phyloP scores from a whole-genome alignment of 169 alveolate genomes.

The Plasmodium malariae region DNA sequence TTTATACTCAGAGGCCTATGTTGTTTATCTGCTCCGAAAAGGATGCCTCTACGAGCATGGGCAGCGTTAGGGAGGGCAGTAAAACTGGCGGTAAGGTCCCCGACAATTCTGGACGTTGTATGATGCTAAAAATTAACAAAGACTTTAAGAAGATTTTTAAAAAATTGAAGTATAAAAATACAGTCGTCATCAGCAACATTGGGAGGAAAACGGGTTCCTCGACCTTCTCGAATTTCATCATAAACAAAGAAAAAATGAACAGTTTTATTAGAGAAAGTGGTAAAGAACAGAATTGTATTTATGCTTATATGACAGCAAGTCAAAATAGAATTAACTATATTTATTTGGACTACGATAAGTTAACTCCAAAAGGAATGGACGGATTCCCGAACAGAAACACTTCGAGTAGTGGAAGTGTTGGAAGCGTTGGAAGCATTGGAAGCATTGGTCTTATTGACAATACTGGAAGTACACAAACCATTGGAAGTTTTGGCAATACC shows the following conservation, averaged over 20 bases:
- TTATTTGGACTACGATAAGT: slow-evolving; percentile 38
- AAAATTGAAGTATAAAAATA: slow-evolving; percentile 23
- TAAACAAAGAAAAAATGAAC: background rate
- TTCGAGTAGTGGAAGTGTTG: background rate
- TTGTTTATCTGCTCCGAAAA: slow-evolving; percentile 4
- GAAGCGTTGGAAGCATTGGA: background rate
- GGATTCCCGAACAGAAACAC: background rate
- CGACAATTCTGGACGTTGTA: no score
- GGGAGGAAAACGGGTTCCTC: slow-evolving; percentile 46
- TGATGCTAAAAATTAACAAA: slow-evolving; percentile 33
- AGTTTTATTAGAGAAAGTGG: background rate
- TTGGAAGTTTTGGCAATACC: no score
- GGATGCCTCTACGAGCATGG: no score
- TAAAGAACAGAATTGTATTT: slow-evolving; percentile 17
- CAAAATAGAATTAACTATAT: slow-evolving; percentile 37
- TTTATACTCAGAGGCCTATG: slow-evolving; percentile 30
- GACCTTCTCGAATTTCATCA: slow-evolving; percentile 42
- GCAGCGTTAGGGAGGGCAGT: no score
- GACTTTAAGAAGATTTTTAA: slow-evolving; percentile 43
- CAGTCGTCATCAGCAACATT: slow-evolving; percentile 60
- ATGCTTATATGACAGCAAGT: slow-evolving; percentile 26
- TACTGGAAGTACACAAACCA: no score
- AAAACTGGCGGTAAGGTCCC: no score
- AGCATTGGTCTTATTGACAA: no score
- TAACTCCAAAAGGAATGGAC: background rate